Percentiles rank a stretch among this genome's conserved stretches.
Evolutionary conservation across 768 basidiomycete genomes (phyloP).

Genomic region (Phaeotremella fagi): DNA sequence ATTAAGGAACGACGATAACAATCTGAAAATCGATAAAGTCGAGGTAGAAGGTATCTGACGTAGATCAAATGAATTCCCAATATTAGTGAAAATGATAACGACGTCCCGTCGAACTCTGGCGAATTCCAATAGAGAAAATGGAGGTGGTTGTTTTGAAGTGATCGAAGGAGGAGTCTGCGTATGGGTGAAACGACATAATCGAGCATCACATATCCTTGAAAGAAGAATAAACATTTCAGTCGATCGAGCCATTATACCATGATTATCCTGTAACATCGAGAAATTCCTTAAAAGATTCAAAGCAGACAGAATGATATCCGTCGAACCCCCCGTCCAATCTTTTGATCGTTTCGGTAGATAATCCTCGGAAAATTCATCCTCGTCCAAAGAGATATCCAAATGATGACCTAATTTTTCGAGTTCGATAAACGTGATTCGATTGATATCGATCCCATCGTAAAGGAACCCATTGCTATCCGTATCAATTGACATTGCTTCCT

Average conservation of each 20-base stretch:
- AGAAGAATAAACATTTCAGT: conserved; percentile 62
- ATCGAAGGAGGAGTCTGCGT: too few species aligned
- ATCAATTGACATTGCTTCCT: conserved; percentile 10
- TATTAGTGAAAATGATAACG: conserved; percentile 63
- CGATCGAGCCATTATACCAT: conserved; percentile 61
- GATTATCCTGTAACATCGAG: conserved; percentile 68
- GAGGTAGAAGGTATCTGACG: conserved; percentile 47
- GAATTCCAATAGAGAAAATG: conserved; percentile 66
- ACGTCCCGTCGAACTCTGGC: conserved; percentile 71
- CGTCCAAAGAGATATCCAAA: conserved; percentile 51
- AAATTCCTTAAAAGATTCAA: conserved; percentile 83
- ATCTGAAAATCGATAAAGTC: conserved; percentile 58
- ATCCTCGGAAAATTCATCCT: conserved; percentile 49
- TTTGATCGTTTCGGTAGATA: neutral
- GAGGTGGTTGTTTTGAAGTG: conserved; percentile 51
- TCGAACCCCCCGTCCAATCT: conserved; percentile 60
- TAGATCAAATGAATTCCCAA: conserved; percentile 56
- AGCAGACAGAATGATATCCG: conserved; percentile 63
- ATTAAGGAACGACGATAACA: conserved; percentile 69
- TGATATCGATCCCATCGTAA: conserved; percentile 52
- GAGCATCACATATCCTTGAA: conserved; percentile 62
- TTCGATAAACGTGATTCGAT: conserved; percentile 59
- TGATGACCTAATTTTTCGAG: conserved; percentile 53
- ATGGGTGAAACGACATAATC: conserved; percentile 24
- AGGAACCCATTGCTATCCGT: neutral